These are phyloP conservation scores for peach (Prunus persica) DNA, from an alignment of 306 rosid genomes.

Conservation along the genomic window DNA sequence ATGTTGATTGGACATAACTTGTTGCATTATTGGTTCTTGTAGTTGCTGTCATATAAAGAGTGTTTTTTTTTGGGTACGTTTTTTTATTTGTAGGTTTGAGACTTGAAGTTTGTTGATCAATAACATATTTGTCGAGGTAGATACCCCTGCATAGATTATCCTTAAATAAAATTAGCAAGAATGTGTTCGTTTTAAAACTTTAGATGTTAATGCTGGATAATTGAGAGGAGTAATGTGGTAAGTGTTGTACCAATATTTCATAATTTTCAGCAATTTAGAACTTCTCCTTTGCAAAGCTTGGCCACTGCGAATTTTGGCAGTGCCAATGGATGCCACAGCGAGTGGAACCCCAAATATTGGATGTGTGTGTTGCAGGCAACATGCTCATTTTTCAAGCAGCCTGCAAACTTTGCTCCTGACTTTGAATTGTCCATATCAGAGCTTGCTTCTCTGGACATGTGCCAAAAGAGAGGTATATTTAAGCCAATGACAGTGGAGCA, in stretches of 20 bases:
- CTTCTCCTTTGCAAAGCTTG: constrained; percentile 49
- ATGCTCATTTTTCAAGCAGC: constrained; percentile 85
- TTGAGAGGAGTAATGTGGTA: constrained; percentile 35
- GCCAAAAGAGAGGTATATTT: constrained; percentile 61
- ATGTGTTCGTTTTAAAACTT: constrained; percentile 31
- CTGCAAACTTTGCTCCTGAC: constrained; percentile 84
- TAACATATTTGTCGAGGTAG: constrained; percentile 37
- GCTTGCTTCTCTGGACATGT: constrained; percentile 92
- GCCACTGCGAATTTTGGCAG: constrained; percentile 81
- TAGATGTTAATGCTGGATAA: constrained; percentile 35
- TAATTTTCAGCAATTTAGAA: constrained; percentile 59
- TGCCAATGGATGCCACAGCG: constrained; percentile 98
- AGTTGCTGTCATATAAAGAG: constrained; percentile 46
- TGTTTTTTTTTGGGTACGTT: constrained; percentile 46
- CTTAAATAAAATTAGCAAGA: constrained; percentile 7
- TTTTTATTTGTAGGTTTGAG: constrained; percentile 81
- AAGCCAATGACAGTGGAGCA: too few relatives aligned
- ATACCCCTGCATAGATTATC: constrained; percentile 7
- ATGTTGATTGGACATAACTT: constrained; percentile 29
- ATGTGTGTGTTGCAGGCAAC: constrained; percentile 72
- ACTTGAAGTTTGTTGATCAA: constrained; percentile 73
- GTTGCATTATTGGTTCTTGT: constrained; percentile 20
- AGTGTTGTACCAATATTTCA: constrained; percentile 50
- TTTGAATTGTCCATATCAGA: constrained; percentile 63
- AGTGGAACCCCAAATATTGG: constrained; percentile 72